Conservation (phyloP, 2,329 filamentous ascomycete genomes). For the Aspergillus fischeri region DNA sequence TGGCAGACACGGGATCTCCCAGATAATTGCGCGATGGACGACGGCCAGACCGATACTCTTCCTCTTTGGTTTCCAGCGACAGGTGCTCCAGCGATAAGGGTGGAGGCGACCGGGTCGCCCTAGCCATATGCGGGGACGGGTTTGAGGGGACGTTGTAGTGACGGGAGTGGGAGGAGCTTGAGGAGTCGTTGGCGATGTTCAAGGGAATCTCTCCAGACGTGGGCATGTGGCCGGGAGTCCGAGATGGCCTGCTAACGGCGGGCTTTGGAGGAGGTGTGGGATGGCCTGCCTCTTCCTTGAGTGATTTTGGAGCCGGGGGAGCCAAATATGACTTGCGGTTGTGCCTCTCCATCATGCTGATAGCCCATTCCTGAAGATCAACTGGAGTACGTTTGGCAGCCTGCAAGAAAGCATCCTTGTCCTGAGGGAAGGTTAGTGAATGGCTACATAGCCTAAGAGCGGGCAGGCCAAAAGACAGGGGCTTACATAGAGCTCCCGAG, state of each 20-base stretch:
- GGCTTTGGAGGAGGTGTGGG: constrained; percentile 33
- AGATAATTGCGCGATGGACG: constrained; percentile 26
- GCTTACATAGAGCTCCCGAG: constrained; percentile 85
- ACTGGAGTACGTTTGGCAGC: constrained; percentile 96
- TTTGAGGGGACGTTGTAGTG: constrained; percentile 20
- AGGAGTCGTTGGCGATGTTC: constrained; percentile 34
- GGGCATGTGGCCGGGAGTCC: constrained; percentile 46
- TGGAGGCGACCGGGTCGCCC: constrained; percentile 29
- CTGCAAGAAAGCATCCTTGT: constrained; percentile 89
- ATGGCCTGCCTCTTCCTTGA: constrained; percentile 51
- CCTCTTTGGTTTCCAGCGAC: constrained; percentile 39
- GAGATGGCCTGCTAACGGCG: constrained; percentile 19
- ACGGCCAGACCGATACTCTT: constrained; percentile 24
- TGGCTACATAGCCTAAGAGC: neutral
- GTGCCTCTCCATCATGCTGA: constrained; percentile 88
- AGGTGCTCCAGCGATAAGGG: constrained; percentile 42
- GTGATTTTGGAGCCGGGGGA: constrained; percentile 73
- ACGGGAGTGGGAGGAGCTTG: constrained; percentile 18
- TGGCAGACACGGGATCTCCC: constrained; percentile 34
- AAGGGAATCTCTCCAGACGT: constrained; percentile 71
- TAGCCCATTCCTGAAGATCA: constrained; percentile 87
- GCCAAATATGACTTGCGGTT: constrained; percentile 93
- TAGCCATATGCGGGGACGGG: constrained; percentile 17
- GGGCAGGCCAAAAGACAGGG: neutral
- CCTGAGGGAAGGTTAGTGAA: constrained; percentile 50